Conservation (phyloP, 306 rosid species). For the Notholithocarpus densiflorus region DNA sequence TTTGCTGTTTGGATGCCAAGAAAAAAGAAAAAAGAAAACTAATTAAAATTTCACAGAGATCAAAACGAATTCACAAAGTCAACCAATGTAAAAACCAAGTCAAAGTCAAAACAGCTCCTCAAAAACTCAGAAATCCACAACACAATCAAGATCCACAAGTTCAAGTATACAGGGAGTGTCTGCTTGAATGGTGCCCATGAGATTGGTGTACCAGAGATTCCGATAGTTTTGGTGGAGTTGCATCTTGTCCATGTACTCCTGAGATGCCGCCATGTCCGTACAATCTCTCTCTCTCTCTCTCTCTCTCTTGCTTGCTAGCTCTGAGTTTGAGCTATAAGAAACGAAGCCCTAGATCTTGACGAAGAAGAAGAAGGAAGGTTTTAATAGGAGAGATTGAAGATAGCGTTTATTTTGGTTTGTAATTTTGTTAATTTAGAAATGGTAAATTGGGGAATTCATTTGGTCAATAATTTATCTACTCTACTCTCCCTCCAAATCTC, state of each 20-base stretch:
- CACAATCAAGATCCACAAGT: slow-evolving; percentile 11
- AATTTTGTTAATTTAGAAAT: no score
- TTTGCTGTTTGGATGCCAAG: no score
- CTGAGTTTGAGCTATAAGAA: not conserved
- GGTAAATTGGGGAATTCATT: no score
- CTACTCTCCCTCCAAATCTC: no score
- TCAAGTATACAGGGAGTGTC: slow-evolving; percentile 58
- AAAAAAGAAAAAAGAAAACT: no score
- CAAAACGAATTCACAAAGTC: not conserved
- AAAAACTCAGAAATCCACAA: not conserved
- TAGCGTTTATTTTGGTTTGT: no score
- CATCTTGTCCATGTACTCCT: slow-evolving; percentile 68
- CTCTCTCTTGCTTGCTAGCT: not conserved
- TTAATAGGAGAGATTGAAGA: no score
- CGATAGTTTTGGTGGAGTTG: slow-evolving; percentile 74
- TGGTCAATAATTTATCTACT: no score
- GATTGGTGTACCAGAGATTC: slow-evolving; percentile 82
- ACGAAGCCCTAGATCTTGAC: not conserved
- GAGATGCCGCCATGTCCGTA: slow-evolving; percentile 50
- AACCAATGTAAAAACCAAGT: not conserved
- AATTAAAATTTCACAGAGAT: not conserved
- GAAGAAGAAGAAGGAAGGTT: not conserved
- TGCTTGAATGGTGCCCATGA: slow-evolving; percentile 50
- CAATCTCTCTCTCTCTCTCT: not conserved
- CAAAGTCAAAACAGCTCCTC: not conserved